These are phyloP conservation scores for Paramecium tetraurelia DNA, from an alignment of 73 alveolate genomes.

Conservation along the genomic window DNA sequence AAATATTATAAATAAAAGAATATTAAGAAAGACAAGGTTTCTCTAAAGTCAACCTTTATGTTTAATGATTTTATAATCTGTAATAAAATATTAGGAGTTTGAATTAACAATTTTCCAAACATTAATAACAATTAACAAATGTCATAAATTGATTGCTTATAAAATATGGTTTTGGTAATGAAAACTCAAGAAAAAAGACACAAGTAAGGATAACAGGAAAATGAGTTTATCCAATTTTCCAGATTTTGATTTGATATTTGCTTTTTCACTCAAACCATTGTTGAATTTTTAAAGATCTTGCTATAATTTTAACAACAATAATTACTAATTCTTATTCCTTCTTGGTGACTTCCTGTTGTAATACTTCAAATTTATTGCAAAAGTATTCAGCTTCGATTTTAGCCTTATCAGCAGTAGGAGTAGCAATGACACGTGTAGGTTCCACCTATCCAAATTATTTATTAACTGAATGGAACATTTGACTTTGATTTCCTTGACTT, in stretches of 20 bases:
- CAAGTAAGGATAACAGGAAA: neutral
- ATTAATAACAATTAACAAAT: neutral
- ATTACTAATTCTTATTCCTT: slow-evolving; percentile 17
- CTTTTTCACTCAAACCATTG: neutral
- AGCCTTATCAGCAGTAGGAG: neutral
- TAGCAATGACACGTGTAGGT: neutral
- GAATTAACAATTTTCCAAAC: neutral
- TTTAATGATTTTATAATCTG: no score
- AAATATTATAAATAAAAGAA: no score
- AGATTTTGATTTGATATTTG: neutral
- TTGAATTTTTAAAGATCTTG: neutral
- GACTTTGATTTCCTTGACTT: neutral
- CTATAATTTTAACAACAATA: neutral
- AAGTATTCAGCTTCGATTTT: slow-evolving; percentile 18
- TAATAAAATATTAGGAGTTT: neutral
- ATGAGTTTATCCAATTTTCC: neutral
- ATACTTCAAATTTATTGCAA: slow-evolving; percentile 20
- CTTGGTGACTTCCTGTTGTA: neutral
- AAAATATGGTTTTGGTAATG: neutral
- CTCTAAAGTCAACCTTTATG: no score
- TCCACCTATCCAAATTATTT: neutral
- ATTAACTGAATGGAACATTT: slow-evolving; percentile 13
- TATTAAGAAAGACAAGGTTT: no score
- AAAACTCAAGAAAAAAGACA: neutral
- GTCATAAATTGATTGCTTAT: neutral